Evolutionary conservation across 805 yeast species (phyloP).

Genomic region (Hanseniaspora clermontiae): DNA sequence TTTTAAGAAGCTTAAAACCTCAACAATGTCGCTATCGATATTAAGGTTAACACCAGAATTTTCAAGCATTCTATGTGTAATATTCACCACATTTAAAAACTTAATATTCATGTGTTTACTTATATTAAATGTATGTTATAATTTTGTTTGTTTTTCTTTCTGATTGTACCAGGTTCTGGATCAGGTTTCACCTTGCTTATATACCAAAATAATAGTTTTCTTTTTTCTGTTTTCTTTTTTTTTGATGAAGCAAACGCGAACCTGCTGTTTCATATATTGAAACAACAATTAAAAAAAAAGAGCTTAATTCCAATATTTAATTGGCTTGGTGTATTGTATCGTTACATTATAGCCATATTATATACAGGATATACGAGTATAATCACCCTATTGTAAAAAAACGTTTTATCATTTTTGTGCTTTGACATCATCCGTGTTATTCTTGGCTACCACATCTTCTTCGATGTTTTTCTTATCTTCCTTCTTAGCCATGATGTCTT

Average conservation of each 20-base stretch:
- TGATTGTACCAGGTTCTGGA: too few species aligned
- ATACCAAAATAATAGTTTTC: conserved; percentile 6
- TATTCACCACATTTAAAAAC: not conserved
- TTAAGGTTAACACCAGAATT: not conserved
- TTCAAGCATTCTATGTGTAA: not conserved
- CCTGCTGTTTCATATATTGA: not conserved
- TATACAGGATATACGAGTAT: not conserved
- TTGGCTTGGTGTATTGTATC: not conserved
- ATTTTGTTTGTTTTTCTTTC: too few species aligned
- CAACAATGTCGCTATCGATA: not conserved
- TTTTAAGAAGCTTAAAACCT: not conserved
- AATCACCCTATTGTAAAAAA: too few species aligned
- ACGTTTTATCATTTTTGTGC: not conserved
- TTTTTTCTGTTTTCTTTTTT: conserved; percentile 9
- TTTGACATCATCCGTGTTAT: not conserved
- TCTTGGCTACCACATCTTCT: not conserved
- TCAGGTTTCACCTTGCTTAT: conserved; percentile 9
- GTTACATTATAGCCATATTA: not conserved
- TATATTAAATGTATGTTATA: not conserved
- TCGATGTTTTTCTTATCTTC: not conserved
- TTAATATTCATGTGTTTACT: not conserved
- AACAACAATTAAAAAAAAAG: too few species aligned
- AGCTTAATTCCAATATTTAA: not conserved
- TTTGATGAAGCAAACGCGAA: not conserved
- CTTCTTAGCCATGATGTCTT: conserved; percentile 16